Evolutionary conservation across 768 basidiomycete species (phyloP), one percentile per base, ranked within the genome.

Genomic region (Phanerodontia chrysosporium): DNA sequence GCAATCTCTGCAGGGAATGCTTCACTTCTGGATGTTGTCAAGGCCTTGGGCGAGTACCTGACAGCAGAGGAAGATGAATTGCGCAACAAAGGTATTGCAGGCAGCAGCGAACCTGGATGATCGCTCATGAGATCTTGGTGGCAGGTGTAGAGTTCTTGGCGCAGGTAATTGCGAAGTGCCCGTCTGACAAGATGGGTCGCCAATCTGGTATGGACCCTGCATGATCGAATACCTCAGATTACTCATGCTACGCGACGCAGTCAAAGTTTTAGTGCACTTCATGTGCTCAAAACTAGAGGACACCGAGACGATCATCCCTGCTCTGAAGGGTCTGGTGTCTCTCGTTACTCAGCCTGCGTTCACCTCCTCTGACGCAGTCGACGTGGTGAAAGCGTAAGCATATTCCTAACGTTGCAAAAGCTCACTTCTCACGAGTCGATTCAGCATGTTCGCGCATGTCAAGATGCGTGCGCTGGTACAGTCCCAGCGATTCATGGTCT

Each of bases 241-340:
- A n/a, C n/a, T n/a, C n/a, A n/a, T n/a, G n/a, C n/a, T n/a, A n/a
- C n/a, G n/a, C n/a, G n/a, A n/a, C n/a, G n/a, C 64, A 98, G 97
- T 89, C 60, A 85, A 84, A 62, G 92, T 95, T 13, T 78, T 99
- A 58, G 82, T 85, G 0, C 74, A 80, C 1, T 99, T 98, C 76
- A 95, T 87, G 68, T 83, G 84, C 65, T 86, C 84, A 56, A 97
- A 96, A 73, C 75, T 97, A 54, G 90, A 91, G 59, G 95, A 97
- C 67, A 81, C 83, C 3, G 87, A 92, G 64, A 90, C 91, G 8
- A 81, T 95, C 36, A 84, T 92, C 3, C 90, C 92, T 1, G 86
- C 93, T 0, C 76, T 97, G 39, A 80, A 81, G 55, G 96, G 94
- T 0, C 76, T 98, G 6, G 77, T 80, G 9, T 78, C 84, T 0